Base-by-base conservation (phyloP, 371 early-diverging fungal genomes). In the Rhizopus stolonifer region DNA sequence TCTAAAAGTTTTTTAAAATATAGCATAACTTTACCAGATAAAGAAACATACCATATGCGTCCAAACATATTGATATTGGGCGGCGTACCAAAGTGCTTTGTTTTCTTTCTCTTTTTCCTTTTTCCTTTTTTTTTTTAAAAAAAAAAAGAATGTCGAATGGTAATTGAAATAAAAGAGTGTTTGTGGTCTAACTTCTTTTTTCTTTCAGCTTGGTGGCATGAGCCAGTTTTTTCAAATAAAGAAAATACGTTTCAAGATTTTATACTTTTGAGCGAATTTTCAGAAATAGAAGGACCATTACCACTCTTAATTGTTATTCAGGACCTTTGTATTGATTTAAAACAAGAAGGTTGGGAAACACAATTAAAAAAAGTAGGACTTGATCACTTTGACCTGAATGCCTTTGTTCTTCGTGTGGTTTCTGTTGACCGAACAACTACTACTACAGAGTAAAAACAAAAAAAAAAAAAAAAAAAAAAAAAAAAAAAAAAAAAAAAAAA, bases 231-330 rank as follows among this genome's bases (percentile, higher is more conserved):
- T 11, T 34, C 51, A 18, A 13, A 45, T 24, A 13, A 54, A 4
- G 59, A 54, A 52, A 22, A n/a, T 15, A 36, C 45, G 11, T 70
- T 66, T 32, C 65, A 70, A 36, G 83, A 82, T 46, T 82, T 82
- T 67, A 77, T 82, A 7, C 72, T 80, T 26, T 71, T 82, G 17
- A 74, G 80, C 26, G 83, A 82, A 53, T 82, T 82, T 56, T 82
- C 83, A 40, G 83, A 82, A 49, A 42, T 82, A 29, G 81, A 82
- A 56, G 83, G 83, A 0, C 83, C 83, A 5, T 48, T 78, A 14
- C 77, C 83, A 0, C 60, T 80, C 13, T 79, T 78, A 34, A 65
- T 80, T 4, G 73, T 82, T 3, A 64, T 69, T 7, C 74, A 69
- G 7, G 51, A 59, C 9, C 24, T 25, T 2, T 72, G 68, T 25